Evolutionary conservation across 2,329 filamentous ascomycete genomes (phyloP), one percentile per base, ranked within the genome.

Genomic region (Blastomyces parvus): DNA sequence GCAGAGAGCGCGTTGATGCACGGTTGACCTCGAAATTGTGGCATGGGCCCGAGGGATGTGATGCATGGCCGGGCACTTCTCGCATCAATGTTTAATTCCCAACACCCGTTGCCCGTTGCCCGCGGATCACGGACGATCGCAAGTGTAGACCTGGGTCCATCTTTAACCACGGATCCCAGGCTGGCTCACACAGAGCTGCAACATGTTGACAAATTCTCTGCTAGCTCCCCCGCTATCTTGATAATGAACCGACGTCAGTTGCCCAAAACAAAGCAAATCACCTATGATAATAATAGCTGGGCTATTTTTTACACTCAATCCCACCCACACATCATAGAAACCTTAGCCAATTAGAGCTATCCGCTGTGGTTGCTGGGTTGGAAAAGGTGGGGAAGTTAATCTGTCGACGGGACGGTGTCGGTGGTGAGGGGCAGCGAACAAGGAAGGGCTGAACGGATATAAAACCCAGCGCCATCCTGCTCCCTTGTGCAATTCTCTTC

Each of bases 191-290:
- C 40, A 48, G 40, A 1, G 14, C 57, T 59, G 40, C 36, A 46
- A 13, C 36, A 59, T 25, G 57, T 59, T 59, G 57, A 59, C 57
- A 46, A 59, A 59, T 59, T 50, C 22, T 59, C 22, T 30, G 7
- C 36, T 42, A 25, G 33, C 11, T 36, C 5, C 33, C n/a, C 13
- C 25, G n/a, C 46, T 27, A 50, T 48, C n/a, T 40, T 57, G 11
- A n/a, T 40, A 57, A 40, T 40, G 52, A 25, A 2, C 36, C 27
- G 56, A 58, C 14, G 4, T 6, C 56, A 44, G 22, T 30, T 46
- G 40, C 40, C 25, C 27, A 59, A 59, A 44, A 9, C 6, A 44
- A 27, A 33, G 22, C 11, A 44, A 59, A 14, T n/a, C 5, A 25
- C 11, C 19, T 40, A 59, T 11, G 50, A 30, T 33, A 30, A 30